A percentile compares a stretch with the other conserved stretches of the same genome.
Conservation (phyloP, 352 stramenopile species). For the Globisporangium iwayamae region DNA sequence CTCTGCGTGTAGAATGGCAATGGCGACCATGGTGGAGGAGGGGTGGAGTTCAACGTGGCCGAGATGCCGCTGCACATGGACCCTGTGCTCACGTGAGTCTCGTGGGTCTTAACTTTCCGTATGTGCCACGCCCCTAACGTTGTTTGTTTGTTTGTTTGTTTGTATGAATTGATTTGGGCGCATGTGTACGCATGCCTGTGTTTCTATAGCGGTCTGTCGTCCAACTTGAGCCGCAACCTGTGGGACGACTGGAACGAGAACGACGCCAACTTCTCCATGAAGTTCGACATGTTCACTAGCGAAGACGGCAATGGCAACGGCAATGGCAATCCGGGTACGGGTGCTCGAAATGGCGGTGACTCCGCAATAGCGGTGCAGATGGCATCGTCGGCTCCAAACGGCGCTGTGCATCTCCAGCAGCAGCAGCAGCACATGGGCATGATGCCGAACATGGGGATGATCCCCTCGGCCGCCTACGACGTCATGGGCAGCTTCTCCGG, state of each 20-base stretch:
- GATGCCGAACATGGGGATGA: constrained; percentile 9
- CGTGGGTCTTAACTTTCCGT: neutral
- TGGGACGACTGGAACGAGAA: constrained; percentile 89
- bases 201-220: constrained; percentile 57
- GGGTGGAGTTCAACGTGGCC: constrained; percentile 45
- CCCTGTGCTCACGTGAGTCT: constrained; percentile 62
- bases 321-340: neutral
- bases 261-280: constrained; percentile 58
- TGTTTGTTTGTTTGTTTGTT: neutral
- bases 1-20: constrained; percentile 16
- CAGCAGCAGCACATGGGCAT: constrained; percentile 18
- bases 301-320: constrained; percentile 30
- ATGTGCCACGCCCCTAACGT: neutral
- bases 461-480: constrained; percentile 18
- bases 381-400: constrained; percentile 2
- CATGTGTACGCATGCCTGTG: no score
- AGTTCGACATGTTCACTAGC: constrained; percentile 69
- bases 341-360: neutral
- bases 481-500: constrained; percentile 4
- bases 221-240: constrained; percentile 79
- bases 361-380: neutral
- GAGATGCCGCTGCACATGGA: constrained; percentile 62
- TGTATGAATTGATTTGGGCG: neutral
- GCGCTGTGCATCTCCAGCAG: constrained; percentile 13
- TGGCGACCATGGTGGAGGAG: constrained; percentile 18